These are phyloP conservation scores for Gracilaria gracilis DNA, from an alignment of 23 red algal species.

Conservation along the genomic window DNA sequence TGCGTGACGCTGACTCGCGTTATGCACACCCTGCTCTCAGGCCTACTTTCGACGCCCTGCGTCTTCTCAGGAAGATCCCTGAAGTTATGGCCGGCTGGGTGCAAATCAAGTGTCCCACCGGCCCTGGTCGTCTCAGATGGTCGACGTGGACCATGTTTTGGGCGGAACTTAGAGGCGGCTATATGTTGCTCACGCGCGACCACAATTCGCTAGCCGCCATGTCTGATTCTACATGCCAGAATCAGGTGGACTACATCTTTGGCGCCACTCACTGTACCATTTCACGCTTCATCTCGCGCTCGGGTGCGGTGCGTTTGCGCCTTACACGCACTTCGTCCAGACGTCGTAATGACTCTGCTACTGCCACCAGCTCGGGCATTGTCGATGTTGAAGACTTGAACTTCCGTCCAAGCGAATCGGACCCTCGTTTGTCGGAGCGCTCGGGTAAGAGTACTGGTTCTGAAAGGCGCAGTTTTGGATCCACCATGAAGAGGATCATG, in stretches of 20 bases:
- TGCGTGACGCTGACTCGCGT: conserved; percentile 32
- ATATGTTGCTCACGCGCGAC: conserved; percentile 47
- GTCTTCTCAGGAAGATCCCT: conserved; percentile 60
- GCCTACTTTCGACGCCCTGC: conserved; percentile 64
- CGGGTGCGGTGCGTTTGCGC: conserved; percentile 49
- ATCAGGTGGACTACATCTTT: conserved; percentile 61
- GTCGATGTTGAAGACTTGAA: conserved; percentile 39
- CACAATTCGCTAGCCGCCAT: conserved; percentile 36
- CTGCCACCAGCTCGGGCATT: conserved; percentile 23
- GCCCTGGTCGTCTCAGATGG: conserved; percentile 29
- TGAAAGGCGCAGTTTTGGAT: conserved; percentile 15
- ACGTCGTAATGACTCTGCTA: conserved; percentile 35
- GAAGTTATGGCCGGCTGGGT: conserved; percentile 75
- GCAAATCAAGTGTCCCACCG: conserved; percentile 34
- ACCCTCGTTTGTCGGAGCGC: conserved; percentile 35
- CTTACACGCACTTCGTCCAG: conserved; percentile 37
- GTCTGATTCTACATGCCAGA: conserved; percentile 7
- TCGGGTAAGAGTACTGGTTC: conserved; percentile 14
- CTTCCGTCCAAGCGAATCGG: neutral
- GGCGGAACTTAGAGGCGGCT: conserved; percentile 65
- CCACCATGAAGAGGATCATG: conserved; percentile 40
- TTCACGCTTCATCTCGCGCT: conserved; percentile 7
- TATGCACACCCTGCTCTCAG: conserved; percentile 51
- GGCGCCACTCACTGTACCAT: conserved; percentile 52
- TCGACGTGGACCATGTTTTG: conserved; percentile 66